phyloP scores from a whole-genome alignment of 2,329 filamentous ascomycete genomes.

The Sporothrix dimorphospora region DNA sequence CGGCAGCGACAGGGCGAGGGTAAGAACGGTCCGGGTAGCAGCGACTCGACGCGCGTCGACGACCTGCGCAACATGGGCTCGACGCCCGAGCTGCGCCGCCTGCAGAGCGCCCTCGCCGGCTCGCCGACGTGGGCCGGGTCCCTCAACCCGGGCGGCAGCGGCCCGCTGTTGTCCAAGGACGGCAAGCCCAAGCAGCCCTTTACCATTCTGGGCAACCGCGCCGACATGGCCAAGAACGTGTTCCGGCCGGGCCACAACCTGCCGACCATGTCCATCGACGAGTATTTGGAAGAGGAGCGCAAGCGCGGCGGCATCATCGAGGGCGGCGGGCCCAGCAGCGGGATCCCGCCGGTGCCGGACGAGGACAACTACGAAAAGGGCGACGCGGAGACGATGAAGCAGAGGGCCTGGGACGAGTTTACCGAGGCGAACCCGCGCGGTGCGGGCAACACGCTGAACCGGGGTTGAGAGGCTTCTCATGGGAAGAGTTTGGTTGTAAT shows the following conservation, averaged over 20 bases:
- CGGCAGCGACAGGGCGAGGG: constrained; percentile 33
- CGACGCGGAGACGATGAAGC: constrained; percentile 90
- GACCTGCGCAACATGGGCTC: not conserved
- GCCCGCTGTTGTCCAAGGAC: constrained; percentile 74
- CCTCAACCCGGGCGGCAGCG: constrained; percentile 9
- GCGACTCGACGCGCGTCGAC: constrained; percentile 77
- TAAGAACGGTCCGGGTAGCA: constrained; percentile 47
- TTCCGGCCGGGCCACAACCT: constrained; percentile 91
- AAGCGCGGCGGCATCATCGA: constrained; percentile 85
- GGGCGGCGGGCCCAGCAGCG: constrained; percentile 79
- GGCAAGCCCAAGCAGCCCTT: constrained; percentile 92
- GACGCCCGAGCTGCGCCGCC: constrained; percentile 53
- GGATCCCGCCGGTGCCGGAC: constrained; percentile 70
- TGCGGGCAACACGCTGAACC: constrained; percentile 80
- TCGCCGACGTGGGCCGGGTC: constrained; percentile 26
- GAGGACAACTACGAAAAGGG: constrained; percentile 89
- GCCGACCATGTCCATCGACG: constrained; percentile 96
- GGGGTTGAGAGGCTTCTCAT: constrained; percentile 52
- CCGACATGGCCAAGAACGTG: constrained; percentile 76
- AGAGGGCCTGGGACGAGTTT: constrained; percentile 93
- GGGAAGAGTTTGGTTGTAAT: not conserved
- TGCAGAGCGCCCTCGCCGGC: constrained; percentile 51
- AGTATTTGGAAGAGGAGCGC: constrained; percentile 92
- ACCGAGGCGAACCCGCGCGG: constrained; percentile 86
- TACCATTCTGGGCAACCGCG: constrained; percentile 76